These are phyloP conservation scores for Deinandra increscens DNA, from an alignment of 129 eudicot genomes.

Conservation along the genomic window DNA sequence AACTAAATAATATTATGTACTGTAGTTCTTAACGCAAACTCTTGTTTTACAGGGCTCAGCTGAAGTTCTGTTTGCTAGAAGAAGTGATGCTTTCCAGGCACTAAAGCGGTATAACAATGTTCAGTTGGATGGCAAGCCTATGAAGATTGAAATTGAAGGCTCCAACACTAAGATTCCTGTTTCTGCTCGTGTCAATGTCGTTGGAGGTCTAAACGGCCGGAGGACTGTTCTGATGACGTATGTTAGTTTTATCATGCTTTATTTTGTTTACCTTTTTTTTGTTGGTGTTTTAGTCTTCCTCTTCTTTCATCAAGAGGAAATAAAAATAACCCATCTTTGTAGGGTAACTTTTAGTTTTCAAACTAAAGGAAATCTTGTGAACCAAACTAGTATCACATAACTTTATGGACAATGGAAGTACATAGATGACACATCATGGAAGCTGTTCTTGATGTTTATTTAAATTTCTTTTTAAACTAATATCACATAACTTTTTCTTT, in stretches of 20 bases:
- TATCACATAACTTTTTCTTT: no score
- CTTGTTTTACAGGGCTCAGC: conserved; percentile 66
- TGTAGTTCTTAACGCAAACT: not conserved
- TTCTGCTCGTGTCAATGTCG: conserved; percentile 75
- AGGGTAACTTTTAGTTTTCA: not conserved
- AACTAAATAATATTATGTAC: not conserved
- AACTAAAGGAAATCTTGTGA: not conserved
- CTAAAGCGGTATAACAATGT: conserved; percentile 72
- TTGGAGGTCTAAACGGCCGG: conserved; percentile 71
- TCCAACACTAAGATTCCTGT: conserved; percentile 48
- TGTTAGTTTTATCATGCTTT: conserved; percentile 13
- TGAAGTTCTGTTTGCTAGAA: conserved; percentile 70
- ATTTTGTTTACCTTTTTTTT: not conserved
- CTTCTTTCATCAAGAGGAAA: not conserved
- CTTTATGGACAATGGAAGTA: no score
- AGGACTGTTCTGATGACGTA: conserved; percentile 82
- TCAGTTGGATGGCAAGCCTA: conserved; percentile 82
- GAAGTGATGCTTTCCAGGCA: conserved; percentile 88
- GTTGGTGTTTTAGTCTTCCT: not conserved
- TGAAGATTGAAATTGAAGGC: conserved; percentile 83
- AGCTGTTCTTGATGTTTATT: not conserved
- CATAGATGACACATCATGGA: not conserved
- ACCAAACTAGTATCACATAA: no score
- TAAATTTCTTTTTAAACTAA: not conserved
- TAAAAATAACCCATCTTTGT: not conserved